phyloP scores from a whole-genome alignment of 2,329 filamentous ascomycete species.

The Neopestalotiopsis sp. region DNA sequence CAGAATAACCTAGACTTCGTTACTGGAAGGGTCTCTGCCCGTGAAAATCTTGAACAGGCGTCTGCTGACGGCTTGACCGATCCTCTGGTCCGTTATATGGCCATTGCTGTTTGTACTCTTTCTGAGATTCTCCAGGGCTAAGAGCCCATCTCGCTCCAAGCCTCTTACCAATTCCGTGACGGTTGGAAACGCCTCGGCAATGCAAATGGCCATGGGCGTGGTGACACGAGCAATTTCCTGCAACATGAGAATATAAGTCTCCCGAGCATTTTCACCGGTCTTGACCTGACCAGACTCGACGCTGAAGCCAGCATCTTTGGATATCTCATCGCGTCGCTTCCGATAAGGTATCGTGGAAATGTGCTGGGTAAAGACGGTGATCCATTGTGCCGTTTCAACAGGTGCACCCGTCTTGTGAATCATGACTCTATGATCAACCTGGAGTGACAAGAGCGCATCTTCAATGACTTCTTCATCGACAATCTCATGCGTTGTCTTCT shows the following conservation, averaged over 20 bases:
- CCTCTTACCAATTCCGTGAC: slow-evolving; percentile 64
- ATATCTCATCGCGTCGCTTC: slow-evolving; percentile 53
- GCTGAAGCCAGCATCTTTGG: slow-evolving; percentile 70
- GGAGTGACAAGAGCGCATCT: slow-evolving; percentile 72
- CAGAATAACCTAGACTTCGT: slow-evolving; percentile 51
- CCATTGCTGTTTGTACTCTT: slow-evolving; percentile 65
- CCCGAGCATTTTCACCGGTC: slow-evolving; percentile 66
- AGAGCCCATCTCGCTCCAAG: slow-evolving; percentile 63
- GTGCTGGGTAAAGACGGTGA: slow-evolving; percentile 77
- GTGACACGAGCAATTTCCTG: slow-evolving; percentile 78
- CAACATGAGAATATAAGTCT: slow-evolving; percentile 78
- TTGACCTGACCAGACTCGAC: slow-evolving; percentile 81
- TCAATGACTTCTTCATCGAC: slow-evolving; percentile 74
- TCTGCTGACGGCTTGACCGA: slow-evolving; percentile 65
- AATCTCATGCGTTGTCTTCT: slow-evolving; percentile 53
- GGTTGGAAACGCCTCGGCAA: slow-evolving; percentile 64
- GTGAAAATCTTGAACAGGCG: slow-evolving; percentile 67
- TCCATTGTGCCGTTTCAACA: slow-evolving; percentile 74
- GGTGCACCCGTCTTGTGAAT: slow-evolving; percentile 71
- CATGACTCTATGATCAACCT: slow-evolving; percentile 69
- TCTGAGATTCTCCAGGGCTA: slow-evolving; percentile 65
- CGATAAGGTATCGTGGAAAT: slow-evolving; percentile 79
- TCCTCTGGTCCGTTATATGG: slow-evolving; percentile 55
- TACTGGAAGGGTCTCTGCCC: slow-evolving; percentile 59
- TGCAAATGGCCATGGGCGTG: slow-evolving; percentile 72